Base-by-base conservation (phyloP, 768 basidiomycete species). In the Collybiopsis confluens region DNA sequence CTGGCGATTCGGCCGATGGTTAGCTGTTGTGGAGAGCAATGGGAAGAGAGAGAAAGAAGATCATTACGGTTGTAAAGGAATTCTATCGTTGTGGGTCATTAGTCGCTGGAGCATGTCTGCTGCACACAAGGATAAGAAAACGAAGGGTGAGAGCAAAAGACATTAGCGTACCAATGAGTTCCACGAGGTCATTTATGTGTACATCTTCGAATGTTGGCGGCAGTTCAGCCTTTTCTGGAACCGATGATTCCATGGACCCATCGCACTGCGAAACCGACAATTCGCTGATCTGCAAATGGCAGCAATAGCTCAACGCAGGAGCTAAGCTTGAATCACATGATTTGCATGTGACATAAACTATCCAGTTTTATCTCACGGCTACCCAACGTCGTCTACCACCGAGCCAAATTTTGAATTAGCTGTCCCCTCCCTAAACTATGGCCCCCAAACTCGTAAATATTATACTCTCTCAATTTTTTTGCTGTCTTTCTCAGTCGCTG, bases 31-130 rank as follows among this genome's bases (percentile, higher is more conserved):
- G 26, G 38, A 46, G 2, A n/a, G 24, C 6, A 35, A 18, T 24
- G n/a, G 40, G 28, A 54, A 23, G 57, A 61, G 65, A 59, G 36
- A 58, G n/a, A 54, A 55, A 43, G 59, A 40, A 41, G 58, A 44
- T 54, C 76, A 82, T 62, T 76, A 92, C 83, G 92, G 87, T 36
- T 85, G 84, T 58, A 98, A 77, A 54, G 92, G 89, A 69, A 99
- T 93, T 66, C 82, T 84, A 76, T 99, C 96, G 77, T 99, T 99
- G 81, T 97, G 92, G 52, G 80, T 76, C 72, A 97, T 94, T 63
- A 99, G 76, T 58, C 94, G 89, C 65, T 94, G 84, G 62, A 99
- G 83, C 95, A 98, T 98, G 71, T 95, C 90, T 63, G 92, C 93
- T 95, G 58, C 27, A 20, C n/a, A 30, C 24, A 20, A 35, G 11